A percentile compares a stretch with the other conserved stretches of the same genome.
These are phyloP conservation scores for Ogataea trehalophila DNA, from an alignment of 805 yeast species.

Conservation along the genomic window DNA sequence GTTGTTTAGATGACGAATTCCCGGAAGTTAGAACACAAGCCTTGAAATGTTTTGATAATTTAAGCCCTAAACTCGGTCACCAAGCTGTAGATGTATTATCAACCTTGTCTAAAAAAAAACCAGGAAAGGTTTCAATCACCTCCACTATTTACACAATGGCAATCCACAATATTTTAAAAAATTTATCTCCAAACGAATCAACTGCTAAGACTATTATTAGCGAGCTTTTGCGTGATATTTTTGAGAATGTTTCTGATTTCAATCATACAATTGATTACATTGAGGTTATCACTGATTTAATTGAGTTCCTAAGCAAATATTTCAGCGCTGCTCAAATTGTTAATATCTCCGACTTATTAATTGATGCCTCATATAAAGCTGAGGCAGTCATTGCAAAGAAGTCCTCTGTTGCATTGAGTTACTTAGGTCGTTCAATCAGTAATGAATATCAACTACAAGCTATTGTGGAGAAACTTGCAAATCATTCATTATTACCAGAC, in stretches of 20 bases:
- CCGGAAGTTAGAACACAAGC: conserved; percentile 76
- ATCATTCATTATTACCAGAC: conserved; percentile 14
- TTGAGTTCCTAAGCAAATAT: conserved; percentile 38
- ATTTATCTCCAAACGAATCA: conserved; percentile 18
- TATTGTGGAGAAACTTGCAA: conserved; percentile 8
- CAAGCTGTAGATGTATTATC: conserved; percentile 31
- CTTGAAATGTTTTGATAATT: conserved; percentile 41
- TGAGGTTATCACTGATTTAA: conserved; percentile 55
- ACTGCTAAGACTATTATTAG: conserved; percentile 29
- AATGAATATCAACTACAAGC: conserved; percentile 16
- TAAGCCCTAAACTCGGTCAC: conserved; percentile 35
- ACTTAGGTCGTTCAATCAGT: conserved; percentile 26
- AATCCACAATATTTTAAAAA: conserved; percentile 38
- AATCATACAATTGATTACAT: conserved; percentile 45
- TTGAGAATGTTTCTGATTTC: conserved; percentile 22
- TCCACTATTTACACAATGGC: conserved; percentile 52
- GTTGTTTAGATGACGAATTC: conserved; percentile 50
- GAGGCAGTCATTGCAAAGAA: conserved; percentile 41
- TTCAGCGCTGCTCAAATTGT: conserved; percentile 20
- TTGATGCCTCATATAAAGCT: conserved; percentile 34
- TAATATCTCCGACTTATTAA: conserved; percentile 26
- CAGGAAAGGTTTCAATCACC: conserved; percentile 32
- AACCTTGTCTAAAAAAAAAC: conserved; percentile 19
- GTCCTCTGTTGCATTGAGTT: conserved; percentile 36
- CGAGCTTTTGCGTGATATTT: conserved; percentile 32